Percentiles rank a stretch among this genome's conserved stretches.
These are phyloP conservation scores for Xylaria sp. DNA, from an alignment of 2,329 filamentous ascomycete species.

Conservation along the genomic window DNA sequence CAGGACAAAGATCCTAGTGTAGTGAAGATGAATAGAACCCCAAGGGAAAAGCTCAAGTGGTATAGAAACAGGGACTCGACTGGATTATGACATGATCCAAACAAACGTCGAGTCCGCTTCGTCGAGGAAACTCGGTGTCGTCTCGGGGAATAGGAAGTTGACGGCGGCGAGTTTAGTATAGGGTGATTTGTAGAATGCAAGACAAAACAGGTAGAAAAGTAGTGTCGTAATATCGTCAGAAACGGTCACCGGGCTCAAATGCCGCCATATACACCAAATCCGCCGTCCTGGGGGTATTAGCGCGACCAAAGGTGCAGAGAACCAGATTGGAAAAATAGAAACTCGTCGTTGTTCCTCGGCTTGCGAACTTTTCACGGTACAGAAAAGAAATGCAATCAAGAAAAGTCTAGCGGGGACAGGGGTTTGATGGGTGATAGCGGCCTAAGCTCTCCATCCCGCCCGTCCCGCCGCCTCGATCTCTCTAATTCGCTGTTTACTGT, in stretches of 20 bases:
- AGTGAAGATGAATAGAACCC: background rate
- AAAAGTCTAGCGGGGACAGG: constrained; percentile 64
- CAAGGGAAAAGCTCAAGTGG: constrained; percentile 9
- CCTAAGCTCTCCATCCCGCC: constrained; percentile 53
- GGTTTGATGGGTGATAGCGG: constrained; percentile 69
- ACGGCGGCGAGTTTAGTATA: background rate
- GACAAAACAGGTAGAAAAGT: constrained; percentile 14
- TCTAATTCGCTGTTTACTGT: constrained; percentile 49
- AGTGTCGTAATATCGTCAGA: constrained; percentile 28
- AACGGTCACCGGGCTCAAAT: constrained; percentile 21
- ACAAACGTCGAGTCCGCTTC: background rate
- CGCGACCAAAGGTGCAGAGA: constrained; percentile 23
- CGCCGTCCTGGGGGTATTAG: constrained; percentile 24
- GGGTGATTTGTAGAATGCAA: constrained; percentile 12
- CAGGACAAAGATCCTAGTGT: background rate
- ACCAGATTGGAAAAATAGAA: constrained; percentile 14
- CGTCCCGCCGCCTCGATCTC: constrained; percentile 39
- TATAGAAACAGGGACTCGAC: constrained; percentile 11
- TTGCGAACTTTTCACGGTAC: constrained; percentile 23
- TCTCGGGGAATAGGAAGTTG: background rate
- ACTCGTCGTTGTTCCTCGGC: constrained; percentile 10
- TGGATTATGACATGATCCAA: background rate
- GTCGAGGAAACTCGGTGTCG: background rate
- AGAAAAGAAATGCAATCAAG: constrained; percentile 26
- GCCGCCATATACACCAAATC: constrained; percentile 18